Base-by-base conservation (phyloP, 2,329 filamentous ascomycete species). In the Curvularia spicifera region DNA sequence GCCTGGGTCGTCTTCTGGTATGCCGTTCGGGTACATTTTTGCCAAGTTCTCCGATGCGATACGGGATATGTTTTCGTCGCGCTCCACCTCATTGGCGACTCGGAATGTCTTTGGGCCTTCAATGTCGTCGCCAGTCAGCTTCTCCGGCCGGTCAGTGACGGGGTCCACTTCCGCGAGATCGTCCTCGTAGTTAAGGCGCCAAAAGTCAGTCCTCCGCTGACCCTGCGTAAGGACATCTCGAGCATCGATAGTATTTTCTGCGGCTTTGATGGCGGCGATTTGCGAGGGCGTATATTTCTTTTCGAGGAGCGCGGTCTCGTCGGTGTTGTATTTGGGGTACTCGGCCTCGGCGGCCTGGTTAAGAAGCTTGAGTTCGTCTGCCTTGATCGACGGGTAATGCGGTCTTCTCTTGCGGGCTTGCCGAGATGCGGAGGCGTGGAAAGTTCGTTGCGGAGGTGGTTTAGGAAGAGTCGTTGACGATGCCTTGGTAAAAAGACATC, bases 81-180 rank as follows among this genome's bases (percentile, higher is more conserved):
- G 67, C 63, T 77, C 73, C 37, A 71, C 67, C 15, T 67, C 61
- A 57, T 74, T 75, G 58, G 73, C 69, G 4, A 62, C 53, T 20
- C 73, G 63, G 44, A 73, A 67, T 5, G 58, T 58, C 47, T 70
- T 68, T 13, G 51, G 58, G 33, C 69, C 70, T 12, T 62, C 58
- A 33, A 75, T 65, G 59, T 69, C 63, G 33, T 61, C 54, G 26
- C 54, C 51, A 45, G 62, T 42, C 26, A 71, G 65, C 89, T 85
- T 72, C 42, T 65, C 60, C 2, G 71, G 64, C 26, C 70, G 65
- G 80, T 98, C 94, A 60, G 95, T 85, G 49, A 91, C 83, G 52
- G 92, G 91, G 71, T 91, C 86, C 63, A 94, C 84, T 56, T 85
- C 84, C 59, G 89, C 86, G 71, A 97, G 90, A 75, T 97, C 93